Evolutionary conservation across 2,329 filamentous ascomycete genomes (phyloP).

Genomic region (Furcasterigmium furcatum): DNA sequence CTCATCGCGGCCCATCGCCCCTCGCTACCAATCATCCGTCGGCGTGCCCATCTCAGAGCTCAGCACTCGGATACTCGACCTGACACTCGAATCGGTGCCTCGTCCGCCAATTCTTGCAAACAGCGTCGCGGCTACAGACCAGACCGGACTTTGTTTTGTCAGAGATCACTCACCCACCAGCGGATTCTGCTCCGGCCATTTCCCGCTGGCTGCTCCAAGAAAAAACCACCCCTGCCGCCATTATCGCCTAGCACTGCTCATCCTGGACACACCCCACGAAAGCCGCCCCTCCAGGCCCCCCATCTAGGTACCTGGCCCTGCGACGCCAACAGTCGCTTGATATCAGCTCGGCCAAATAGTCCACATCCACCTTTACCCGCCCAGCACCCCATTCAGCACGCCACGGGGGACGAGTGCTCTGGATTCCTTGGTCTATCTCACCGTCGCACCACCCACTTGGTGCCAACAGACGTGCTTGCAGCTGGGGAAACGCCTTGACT

Average conservation of each 20-base stretch:
- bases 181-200: not conserved
- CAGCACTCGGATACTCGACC: no score
- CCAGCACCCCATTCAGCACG: conserved; percentile 8
- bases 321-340: conserved; percentile 1
- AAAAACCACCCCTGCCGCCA: not conserved
- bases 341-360: conserved; percentile 15
- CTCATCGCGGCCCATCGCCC: not conserved
- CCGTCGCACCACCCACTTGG: not conserved
- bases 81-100: no score
- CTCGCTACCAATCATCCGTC: not conserved
- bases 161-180: no score
- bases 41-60: not conserved
- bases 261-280: not conserved
- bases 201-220: not conserved
- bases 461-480: not conserved
- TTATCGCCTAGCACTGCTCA: not conserved
- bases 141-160: no score
- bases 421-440: conserved; percentile 2
- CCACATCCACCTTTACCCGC: conserved; percentile 2
- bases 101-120: no score
- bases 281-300: not conserved
- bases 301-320: not conserved
- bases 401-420: conserved; percentile 5
- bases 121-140: no score
- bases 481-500: not conserved